These are phyloP conservation scores for Cercospora nicotianae DNA, from an alignment of 2,329 filamentous ascomycete genomes.

Conservation along the genomic window DNA sequence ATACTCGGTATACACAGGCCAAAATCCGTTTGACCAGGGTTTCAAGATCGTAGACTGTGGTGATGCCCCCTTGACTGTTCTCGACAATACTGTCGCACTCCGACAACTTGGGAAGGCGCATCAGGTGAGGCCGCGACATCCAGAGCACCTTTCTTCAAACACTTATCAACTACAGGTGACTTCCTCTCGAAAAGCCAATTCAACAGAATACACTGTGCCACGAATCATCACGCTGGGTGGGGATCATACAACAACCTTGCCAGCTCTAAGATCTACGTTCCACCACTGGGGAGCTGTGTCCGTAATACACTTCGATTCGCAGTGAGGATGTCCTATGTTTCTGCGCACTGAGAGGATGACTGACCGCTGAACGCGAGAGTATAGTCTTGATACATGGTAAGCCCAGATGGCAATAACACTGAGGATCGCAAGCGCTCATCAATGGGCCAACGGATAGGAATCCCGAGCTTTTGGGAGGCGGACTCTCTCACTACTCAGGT, in stretches of 20 bases:
- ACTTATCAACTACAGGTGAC: not conserved
- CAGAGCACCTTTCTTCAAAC: not conserved
- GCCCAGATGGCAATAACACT: not conserved
- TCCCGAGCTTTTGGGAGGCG: constrained; percentile 56
- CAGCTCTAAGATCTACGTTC: constrained; percentile 53
- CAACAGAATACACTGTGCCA: constrained; percentile 48
- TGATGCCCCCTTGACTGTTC: constrained; percentile 51
- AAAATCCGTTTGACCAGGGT: constrained; percentile 44
- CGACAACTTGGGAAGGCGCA: constrained; percentile 56
- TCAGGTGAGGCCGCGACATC: constrained; percentile 37
- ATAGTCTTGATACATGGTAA: constrained; percentile 12
- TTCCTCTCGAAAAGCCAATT: constrained; percentile 40
- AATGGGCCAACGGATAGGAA: constrained; percentile 41
- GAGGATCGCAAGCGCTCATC: not conserved
- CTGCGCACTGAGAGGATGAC: not conserved
- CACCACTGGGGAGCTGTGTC: constrained; percentile 56
- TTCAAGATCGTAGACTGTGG: constrained; percentile 58
- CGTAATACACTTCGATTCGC: constrained; percentile 60
- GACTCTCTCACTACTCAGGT: constrained; percentile 60
- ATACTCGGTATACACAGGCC: constrained; percentile 54
- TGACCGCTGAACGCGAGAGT: not conserved
- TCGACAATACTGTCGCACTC: constrained; percentile 56
- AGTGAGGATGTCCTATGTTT: constrained; percentile 41
- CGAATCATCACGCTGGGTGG: constrained; percentile 57
- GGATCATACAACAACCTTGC: constrained; percentile 58